phyloP scores from a whole-genome alignment of 352 stramenopile species.

The Phytophthora constricta region DNA sequence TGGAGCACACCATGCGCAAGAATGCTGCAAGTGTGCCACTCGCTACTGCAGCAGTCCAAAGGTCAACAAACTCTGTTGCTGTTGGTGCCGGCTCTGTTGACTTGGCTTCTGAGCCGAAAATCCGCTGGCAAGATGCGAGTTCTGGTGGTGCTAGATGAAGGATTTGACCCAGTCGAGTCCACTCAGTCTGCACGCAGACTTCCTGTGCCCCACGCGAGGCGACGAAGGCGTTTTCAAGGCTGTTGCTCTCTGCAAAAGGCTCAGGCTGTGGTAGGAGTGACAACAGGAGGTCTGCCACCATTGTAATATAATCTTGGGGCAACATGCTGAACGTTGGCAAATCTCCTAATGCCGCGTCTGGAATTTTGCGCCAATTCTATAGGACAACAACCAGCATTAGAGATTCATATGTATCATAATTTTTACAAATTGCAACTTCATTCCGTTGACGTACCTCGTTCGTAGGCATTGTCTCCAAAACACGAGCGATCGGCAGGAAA shows the following conservation, averaged over 20 bases:
- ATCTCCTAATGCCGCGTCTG: conserved; percentile 54
- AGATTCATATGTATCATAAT: not conserved
- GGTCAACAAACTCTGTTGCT: conserved; percentile 70
- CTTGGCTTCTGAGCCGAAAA: conserved; percentile 45
- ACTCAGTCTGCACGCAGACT: conserved; percentile 58
- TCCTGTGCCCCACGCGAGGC: conserved; percentile 60
- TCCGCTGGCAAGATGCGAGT: conserved; percentile 50
- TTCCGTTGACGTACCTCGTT: conserved; percentile 46
- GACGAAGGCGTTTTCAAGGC: conserved; percentile 57
- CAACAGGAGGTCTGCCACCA: conserved; percentile 76
- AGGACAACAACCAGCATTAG: not conserved
- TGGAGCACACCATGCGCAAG: conserved; percentile 57
- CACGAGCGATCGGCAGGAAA: conserved; percentile 59
- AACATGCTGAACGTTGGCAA: conserved; percentile 80
- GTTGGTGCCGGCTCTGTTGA: conserved; percentile 27
- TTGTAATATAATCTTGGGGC: conserved; percentile 88
- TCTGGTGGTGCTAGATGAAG: conserved; percentile 53
- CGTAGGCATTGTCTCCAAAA: conserved; percentile 53
- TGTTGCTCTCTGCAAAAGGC: conserved; percentile 80
- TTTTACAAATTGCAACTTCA: not conserved
- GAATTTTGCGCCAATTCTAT: conserved; percentile 61
- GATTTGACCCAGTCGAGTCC: conserved; percentile 52
- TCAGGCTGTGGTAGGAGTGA: conserved; percentile 84
- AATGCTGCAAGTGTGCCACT: conserved; percentile 69
- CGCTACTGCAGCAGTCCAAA: conserved; percentile 73